Percentiles rank a stretch among this genome's conserved stretches.
phyloP scores from a whole-genome alignment of 1,284 basidiomycete species.

The Psilocybe mexicana region DNA sequence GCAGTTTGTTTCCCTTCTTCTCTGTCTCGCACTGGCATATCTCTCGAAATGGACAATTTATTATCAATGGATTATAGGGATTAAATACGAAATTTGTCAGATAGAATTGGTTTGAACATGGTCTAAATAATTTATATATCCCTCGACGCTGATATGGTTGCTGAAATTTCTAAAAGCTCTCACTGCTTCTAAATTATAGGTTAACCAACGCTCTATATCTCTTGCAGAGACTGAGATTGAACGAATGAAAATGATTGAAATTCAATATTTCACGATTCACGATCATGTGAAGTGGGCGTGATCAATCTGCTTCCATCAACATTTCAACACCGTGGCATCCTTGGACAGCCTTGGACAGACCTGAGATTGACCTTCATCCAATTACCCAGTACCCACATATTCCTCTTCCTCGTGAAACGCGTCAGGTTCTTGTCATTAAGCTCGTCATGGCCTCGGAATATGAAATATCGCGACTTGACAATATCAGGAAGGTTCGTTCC shows the following conservation, averaged over 20 bases:
- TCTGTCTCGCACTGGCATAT: not conserved
- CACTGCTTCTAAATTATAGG: too few species aligned
- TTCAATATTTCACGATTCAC: not conserved
- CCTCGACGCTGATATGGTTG: too few species aligned
- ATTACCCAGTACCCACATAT: too few species aligned
- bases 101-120: not conserved
- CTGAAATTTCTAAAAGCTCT: too few species aligned
- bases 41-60: not conserved
- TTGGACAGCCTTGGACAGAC: not conserved
- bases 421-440: too few species aligned
- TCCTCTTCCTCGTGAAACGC: too few species aligned
- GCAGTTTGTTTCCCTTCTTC: not conserved
- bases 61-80: not conserved
- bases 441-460: not conserved
- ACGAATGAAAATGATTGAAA: too few species aligned
- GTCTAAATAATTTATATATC: too few species aligned
- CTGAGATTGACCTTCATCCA: not conserved
- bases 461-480: constrained; percentile 6
- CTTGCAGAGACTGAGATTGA: too few species aligned
- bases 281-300: not conserved
- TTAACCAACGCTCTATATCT: too few species aligned
- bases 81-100: not conserved
- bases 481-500: constrained; percentile 12
- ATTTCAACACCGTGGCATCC: not conserved
- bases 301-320: not conserved